phyloP scores from a whole-genome alignment of 225 moss, liverwort and hornwort genomes.

The Neckera pumila region DNA sequence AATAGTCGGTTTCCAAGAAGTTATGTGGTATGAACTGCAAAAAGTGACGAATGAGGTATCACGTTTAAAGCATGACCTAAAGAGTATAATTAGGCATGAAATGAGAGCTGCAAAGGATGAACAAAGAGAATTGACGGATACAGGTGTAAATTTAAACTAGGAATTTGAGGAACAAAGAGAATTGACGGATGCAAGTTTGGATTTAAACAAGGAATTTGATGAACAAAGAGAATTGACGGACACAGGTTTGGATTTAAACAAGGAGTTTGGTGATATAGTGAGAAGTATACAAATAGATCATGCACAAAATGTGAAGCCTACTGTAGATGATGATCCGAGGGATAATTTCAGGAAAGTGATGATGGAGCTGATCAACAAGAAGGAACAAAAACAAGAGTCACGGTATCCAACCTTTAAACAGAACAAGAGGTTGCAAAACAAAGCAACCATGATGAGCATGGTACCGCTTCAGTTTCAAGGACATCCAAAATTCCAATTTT shows the following conservation, averaged over 20 bases:
- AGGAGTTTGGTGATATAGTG: not conserved
- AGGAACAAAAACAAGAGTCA: not conserved
- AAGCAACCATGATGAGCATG: not conserved
- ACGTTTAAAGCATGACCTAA: no score
- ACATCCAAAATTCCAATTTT: accelerated
- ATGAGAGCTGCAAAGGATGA: not conserved
- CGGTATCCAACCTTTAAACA: no score
- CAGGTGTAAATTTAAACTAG: not conserved
- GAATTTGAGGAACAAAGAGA: no score
- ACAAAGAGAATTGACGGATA: not conserved
- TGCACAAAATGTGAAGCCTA: not conserved
- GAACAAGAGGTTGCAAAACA: not conserved
- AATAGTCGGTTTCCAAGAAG: no score
- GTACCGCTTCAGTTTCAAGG: accelerated
- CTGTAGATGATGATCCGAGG: no score
- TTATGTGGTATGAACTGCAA: no score
- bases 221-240: not conserved
- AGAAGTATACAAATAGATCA: not conserved
- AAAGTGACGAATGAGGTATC: no score
- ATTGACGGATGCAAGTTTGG: no score
- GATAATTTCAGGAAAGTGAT: not conserved
- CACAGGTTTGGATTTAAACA: not conserved
- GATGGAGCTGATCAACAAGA: not conserved
- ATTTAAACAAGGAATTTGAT: not conserved
- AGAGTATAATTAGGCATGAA: not conserved